Base-by-base conservation (phyloP, 257 asterid genomes). In the Petunia secreta region DNA sequence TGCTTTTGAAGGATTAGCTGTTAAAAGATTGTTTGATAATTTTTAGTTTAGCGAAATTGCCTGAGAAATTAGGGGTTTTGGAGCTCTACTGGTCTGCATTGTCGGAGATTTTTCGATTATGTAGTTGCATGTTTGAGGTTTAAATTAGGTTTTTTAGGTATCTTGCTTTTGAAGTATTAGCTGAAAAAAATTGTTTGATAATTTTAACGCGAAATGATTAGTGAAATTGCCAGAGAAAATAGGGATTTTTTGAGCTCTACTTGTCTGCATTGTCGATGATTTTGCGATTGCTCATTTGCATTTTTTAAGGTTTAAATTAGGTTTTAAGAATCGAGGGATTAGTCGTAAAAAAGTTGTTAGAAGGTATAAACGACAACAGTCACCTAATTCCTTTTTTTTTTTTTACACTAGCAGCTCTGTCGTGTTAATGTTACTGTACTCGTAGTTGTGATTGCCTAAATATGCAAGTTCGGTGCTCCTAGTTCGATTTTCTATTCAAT, bases 91-190 rank as follows among this genome's bases (percentile, higher is more conserved):
- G 14, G 77, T 34, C 5, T 71, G 9, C 40, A 37, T 71, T 10
- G 44, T 71, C 59, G 36, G 41, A 5, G 50, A 46, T 38, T 16
- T 48, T 1, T 71, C 25, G 25, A 25, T 25, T 8, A 1, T 2
- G 46, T 10, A 46, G n/a, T 48, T 48, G 77, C 60, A 48, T 46
- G 41, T 5, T 71, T 48, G 8, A 46, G 43, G 34, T 48, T 10
- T 36, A 48, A 46, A 71, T 48, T 8, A 48, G 5, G 41, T 48
- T 46, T 34, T 71, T 71, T 52, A 52, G 41, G 48, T 41, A 10
- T 46, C 77, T 34, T 15, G 11, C 58, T 71, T 69, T 69, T 25
- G 9, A 46, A 69, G 76, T 10, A 40, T 66, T 66, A 39, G 74
- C 73, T 14, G 34, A 38, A 34, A 38, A n/a, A 43, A 16, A 8